A percentile compares a stretch with the other conserved stretches of the same genome.
phyloP scores from a whole-genome alignment of 1,284 basidiomycete genomes.

The Porodaedalea pini region DNA sequence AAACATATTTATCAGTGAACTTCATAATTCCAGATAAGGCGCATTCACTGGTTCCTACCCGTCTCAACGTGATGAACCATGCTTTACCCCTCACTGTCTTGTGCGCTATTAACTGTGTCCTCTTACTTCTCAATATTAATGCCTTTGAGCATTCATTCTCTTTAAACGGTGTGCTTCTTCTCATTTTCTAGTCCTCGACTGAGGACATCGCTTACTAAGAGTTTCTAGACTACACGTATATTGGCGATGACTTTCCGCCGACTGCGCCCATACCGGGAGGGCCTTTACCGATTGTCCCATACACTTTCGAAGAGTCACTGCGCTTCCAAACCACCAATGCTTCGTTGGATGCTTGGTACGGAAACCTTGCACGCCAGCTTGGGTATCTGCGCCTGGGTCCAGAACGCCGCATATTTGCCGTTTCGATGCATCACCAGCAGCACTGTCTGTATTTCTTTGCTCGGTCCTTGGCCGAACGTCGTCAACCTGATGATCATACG shows the following conservation, averaged over 20 bases:
- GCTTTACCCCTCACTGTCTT: too few relatives aligned
- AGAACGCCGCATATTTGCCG: slow-evolving; percentile 10
- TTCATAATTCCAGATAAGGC: too few relatives aligned
- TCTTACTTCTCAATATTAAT: too few relatives aligned
- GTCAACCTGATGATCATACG: background rate
- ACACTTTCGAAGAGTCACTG: background rate
- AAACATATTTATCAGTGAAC: too few relatives aligned
- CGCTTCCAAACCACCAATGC: background rate
- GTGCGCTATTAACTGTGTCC: too few relatives aligned
- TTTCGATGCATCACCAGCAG: slow-evolving; percentile 15
- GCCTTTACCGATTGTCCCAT: background rate
- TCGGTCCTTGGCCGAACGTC: background rate
- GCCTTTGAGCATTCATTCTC: too few relatives aligned
- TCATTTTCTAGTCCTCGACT: too few relatives aligned
- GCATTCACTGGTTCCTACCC: too few relatives aligned
- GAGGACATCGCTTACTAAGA: too few relatives aligned
- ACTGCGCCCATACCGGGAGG: background rate
- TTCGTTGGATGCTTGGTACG: background rate
- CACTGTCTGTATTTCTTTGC: slow-evolving; percentile 11
- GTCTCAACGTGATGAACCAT: too few relatives aligned
- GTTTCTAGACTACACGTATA: background rate
- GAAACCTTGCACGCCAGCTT: background rate
- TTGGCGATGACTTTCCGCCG: background rate
- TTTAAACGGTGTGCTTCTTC: background rate
- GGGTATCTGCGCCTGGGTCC: slow-evolving; percentile 14